Evolutionary conservation across 1,284 basidiomycete species (phyloP).

Genomic region (Anthracocystis panici-leucophaei): DNA sequence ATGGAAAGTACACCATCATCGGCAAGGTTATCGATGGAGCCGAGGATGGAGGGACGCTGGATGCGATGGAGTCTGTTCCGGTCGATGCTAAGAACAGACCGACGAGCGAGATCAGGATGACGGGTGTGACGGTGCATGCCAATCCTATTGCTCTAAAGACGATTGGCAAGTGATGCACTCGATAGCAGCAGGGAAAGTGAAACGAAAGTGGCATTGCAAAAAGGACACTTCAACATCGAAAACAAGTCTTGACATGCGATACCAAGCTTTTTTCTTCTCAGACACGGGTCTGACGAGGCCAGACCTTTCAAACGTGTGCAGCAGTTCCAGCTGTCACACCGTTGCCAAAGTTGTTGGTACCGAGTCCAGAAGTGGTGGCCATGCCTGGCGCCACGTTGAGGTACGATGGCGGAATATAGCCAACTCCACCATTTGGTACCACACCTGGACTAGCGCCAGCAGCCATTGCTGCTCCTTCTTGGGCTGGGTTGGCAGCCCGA

Average conservation of each 20-base stretch:
- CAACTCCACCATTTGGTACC: conserved; percentile 25
- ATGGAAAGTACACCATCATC: conserved; percentile 67
- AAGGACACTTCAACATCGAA: background rate
- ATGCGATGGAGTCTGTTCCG: conserved; percentile 78
- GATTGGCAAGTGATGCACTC: conserved; percentile 26
- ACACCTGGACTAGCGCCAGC: background rate
- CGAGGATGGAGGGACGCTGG: conserved; percentile 59
- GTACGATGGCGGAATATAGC: conserved; percentile 18
- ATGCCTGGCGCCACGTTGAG: conserved; percentile 12
- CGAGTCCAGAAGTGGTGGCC: conserved; percentile 13
- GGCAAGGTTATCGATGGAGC: conserved; percentile 67
- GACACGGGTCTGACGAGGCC: background rate
- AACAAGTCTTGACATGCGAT: too few relatives aligned
- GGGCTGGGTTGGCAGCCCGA: background rate
- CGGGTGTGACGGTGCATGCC: conserved; percentile 88
- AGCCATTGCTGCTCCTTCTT: background rate
- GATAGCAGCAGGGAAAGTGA: background rate
- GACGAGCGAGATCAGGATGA: conserved; percentile 83
- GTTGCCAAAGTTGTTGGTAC: conserved; percentile 19
- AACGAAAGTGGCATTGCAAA: background rate
- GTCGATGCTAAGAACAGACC: conserved; percentile 92
- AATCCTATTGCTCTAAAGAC: conserved; percentile 85
- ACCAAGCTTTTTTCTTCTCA: background rate
- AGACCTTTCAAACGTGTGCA: conserved; percentile 18
- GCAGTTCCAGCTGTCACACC: conserved; percentile 26